These are phyloP conservation scores for Mortierella sp. DNA, from an alignment of 371 early-diverging fungal species.

Conservation along the genomic window DNA sequence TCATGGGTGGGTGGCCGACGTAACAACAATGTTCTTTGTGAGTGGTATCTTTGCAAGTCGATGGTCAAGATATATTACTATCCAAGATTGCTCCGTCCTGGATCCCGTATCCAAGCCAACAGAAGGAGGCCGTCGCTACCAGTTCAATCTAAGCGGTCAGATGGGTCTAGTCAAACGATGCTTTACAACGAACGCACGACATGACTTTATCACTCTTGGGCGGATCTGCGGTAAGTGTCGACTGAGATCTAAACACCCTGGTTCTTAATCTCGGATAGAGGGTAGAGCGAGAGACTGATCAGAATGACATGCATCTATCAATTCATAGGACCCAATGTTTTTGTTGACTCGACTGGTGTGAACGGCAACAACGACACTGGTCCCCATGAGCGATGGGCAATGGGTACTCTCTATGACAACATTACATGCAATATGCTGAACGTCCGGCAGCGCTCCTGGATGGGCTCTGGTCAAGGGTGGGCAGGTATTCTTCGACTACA, in stretches of 20 bases:
- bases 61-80: conserved; percentile 46
- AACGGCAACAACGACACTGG: conserved; percentile 47
- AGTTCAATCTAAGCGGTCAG: conserved; percentile 50
- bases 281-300: not conserved
- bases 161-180: conserved; percentile 52
- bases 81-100: conserved; percentile 48
- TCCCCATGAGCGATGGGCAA: conserved; percentile 52
- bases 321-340: conserved; percentile 38
- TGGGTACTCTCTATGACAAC: conserved; percentile 47
- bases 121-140: conserved; percentile 50
- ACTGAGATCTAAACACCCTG: not conserved
- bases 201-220: conserved; percentile 49
- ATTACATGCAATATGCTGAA: conserved; percentile 41
- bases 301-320: not conserved
- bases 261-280: not conserved
- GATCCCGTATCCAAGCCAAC: conserved; percentile 40
- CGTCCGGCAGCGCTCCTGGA: conserved; percentile 41
- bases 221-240: conserved; percentile 37
- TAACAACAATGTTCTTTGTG: conserved; percentile 40
- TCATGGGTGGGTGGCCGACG: conserved; percentile 50
- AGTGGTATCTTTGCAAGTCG: conserved; percentile 39
- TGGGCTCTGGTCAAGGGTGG: conserved; percentile 54
- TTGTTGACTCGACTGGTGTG: conserved; percentile 46
- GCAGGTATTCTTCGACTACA: conserved; percentile 21
- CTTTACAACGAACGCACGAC: conserved; percentile 43